These are phyloP conservation scores for Afroboletus lepidellus DNA, from an alignment of 1,284 basidiomycete species.

Conservation along the genomic window DNA sequence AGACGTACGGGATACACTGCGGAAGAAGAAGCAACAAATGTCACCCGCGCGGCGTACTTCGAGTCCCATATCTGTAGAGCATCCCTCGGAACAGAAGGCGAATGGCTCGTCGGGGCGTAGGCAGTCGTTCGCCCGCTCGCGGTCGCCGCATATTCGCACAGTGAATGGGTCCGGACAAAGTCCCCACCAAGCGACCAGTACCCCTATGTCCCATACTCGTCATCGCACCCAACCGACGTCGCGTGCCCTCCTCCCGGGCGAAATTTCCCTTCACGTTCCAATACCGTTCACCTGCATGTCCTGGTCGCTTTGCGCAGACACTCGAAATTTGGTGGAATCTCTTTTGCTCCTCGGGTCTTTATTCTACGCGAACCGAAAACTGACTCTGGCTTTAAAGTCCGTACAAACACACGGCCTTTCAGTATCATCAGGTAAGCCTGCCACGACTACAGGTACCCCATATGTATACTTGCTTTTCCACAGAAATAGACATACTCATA, in stretches of 20 bases:
- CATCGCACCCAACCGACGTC: conserved; percentile 17
- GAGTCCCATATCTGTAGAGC: conserved; percentile 24
- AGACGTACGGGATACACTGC: conserved; percentile 24
- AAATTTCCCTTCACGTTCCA: conserved; percentile 20
- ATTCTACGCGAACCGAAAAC: conserved; percentile 30
- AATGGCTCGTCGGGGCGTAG: conserved; percentile 17
- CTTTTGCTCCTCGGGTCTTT: conserved; percentile 32
- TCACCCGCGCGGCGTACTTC: conserved; percentile 22
- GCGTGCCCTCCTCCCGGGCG: conserved; percentile 25
- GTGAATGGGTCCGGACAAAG: conserved; percentile 22
- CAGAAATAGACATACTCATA: conserved; percentile 62
- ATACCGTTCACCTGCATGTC: conserved; percentile 14
- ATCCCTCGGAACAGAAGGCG: conserved; percentile 18
- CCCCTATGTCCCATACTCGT: conserved; percentile 22
- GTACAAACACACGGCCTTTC: conserved; percentile 11
- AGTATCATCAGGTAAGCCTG: conserved; percentile 27
- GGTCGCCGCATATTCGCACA: conserved; percentile 18
- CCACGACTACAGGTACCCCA: not conserved
- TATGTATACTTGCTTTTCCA: conserved; percentile 8
- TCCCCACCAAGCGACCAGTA: conserved; percentile 10
- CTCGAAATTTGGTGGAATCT: conserved; percentile 28
- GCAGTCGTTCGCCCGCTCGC: conserved; percentile 28
- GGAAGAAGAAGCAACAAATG: conserved; percentile 30
- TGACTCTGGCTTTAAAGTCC: conserved; percentile 9
- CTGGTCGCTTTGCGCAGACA: conserved; percentile 28